Evolutionary conservation across 2,329 filamentous ascomycete genomes (phyloP), one percentile per base, ranked within the genome.

Genomic region (Diplodia scrobiculata): DNA sequence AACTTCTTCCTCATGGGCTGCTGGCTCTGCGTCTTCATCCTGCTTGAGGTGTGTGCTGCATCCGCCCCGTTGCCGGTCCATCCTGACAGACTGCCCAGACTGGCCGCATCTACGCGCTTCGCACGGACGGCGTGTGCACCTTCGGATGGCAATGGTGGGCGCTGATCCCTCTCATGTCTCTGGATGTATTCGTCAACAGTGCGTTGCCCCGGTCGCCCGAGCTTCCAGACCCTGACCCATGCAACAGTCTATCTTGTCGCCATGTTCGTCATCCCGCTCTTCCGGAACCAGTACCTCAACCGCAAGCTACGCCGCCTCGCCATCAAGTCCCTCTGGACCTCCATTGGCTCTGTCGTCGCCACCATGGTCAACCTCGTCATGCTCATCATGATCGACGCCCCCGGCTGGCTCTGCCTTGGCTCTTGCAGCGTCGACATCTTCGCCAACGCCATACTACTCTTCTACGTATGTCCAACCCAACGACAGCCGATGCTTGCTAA

Each of bases 131-230:
- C 9, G 55, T 60, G 17, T 60, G 55, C n/a, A 60, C 55, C 14
- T 60, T 60, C 21, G 55, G 55, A 4, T 60, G 55, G 55, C 3
- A 60, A 25, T 60, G 55, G 55, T 60, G 55, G 55, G 55, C 55
- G 2, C 55, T 60, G 6, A 60, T 60, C 38, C 55, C 55, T 5
- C 55, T 60, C 13, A 60, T 60, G 55, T 45, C 55, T 14, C 41
- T 60, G 25, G 55, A 60, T 13, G 55, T 60, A 3, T 60, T 60
- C 25, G 55, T 60, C 25, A 60, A 60, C 38, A 21, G 52, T 55
- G 32, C 2, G 52, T 38, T 25, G 7, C 34, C 19, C 19, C 25
- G 25, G 2, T 4, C 25, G 25, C 25, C 25, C 25, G 1, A 25
- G 25, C 25, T 25, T 25, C 3, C 25, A 25, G 4, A 25, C 4